Evolutionary conservation across 106 monocot genomes (phyloP), one percentile per base, ranked within the genome.

Genomic region (Dendrobium catenatum): DNA sequence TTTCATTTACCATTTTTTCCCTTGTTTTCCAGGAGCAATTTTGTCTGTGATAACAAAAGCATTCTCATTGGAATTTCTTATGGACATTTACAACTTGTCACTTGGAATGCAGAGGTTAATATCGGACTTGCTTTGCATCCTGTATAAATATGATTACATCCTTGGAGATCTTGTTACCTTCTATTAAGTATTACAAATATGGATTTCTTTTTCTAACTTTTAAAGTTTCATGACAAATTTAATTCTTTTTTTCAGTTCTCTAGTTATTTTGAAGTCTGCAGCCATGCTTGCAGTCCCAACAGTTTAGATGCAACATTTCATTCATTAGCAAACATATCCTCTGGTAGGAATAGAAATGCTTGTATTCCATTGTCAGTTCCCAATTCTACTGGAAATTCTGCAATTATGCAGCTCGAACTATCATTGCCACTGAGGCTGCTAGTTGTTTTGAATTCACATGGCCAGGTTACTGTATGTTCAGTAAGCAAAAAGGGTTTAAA

Each of bases 51-150:
- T 80, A 88, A 82, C 84, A 99, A 99, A 82, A 87, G 75, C 72
- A 85, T 95, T 85, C 85, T 99, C 16, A 73, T 91, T 80, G 99
- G 99, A 58, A 89, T 93, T 74, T 89, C 93, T 42, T 86, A 95
- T 88, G 95, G 95, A 17, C 81, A 83, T 49, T 75, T 99, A 77
- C 89, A 88, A 59, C 84, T 86, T 78, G 42, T 90, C 5, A 93
- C 91, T 24, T 99, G 99, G 99, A 99, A 90, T 81, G 95, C 89
- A 27, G 99, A 99, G 93, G 99, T 99, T 88, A n/a, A 20, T 77
- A 58, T 58, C 49, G 26, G 48, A 44, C 76, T 76, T 47, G 17
- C 46, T 47, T n/a, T 75, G 0, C 18, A 19, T 44, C 18, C 5
- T 9, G 75, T 75, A 17, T 20, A 75, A 27, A 22, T 46, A n/a